Evolutionary conservation across 2,329 filamentous ascomycete genomes (phyloP).

Genomic region (Colletotrichum lentis): DNA sequence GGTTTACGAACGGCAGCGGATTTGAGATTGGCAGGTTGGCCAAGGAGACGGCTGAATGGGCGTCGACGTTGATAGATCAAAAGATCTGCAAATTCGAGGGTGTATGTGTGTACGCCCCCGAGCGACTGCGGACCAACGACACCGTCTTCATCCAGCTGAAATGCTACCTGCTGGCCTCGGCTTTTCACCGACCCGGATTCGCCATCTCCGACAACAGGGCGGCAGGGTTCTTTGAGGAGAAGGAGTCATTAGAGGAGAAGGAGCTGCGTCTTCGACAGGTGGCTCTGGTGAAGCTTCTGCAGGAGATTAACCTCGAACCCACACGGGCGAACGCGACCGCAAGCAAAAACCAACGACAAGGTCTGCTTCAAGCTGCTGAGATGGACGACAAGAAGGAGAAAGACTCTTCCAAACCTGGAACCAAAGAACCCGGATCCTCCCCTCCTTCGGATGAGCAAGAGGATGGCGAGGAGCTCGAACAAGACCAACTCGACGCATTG

Average conservation of each 20-base stretch:
- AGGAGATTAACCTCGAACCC: slow-evolving; percentile 85
- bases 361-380: slow-evolving; percentile 86
- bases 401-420: slow-evolving; percentile 53
- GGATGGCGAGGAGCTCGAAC: slow-evolving; percentile 89
- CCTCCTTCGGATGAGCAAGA: slow-evolving; percentile 75
- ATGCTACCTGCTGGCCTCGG: slow-evolving; percentile 76
- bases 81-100: slow-evolving; percentile 88
- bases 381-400: slow-evolving; percentile 79
- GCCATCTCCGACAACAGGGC: slow-evolving; percentile 73
- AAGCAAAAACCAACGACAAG: slow-evolving; percentile 81
- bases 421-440: slow-evolving; percentile 54
- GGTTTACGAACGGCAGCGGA: slow-evolving; percentile 82
- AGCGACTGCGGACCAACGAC: slow-evolving; percentile 86
- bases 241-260: slow-evolving; percentile 86
- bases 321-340: slow-evolving; percentile 76
- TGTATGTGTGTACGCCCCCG: slow-evolving; percentile 87
- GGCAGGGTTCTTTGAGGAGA: slow-evolving; percentile 80
- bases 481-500: slow-evolving; percentile 91
- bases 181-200: slow-evolving; percentile 74
- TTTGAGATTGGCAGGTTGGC: slow-evolving; percentile 87
- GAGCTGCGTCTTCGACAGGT: slow-evolving; percentile 85
- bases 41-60: slow-evolving; percentile 88
- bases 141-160: slow-evolving; percentile 90
- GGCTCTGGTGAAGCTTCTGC: slow-evolving; percentile 85
- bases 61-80: slow-evolving; percentile 91